These are phyloP conservation scores for Colletotrichum sp. DNA, from an alignment of 2,329 filamentous ascomycete species.

Conservation along the genomic window DNA sequence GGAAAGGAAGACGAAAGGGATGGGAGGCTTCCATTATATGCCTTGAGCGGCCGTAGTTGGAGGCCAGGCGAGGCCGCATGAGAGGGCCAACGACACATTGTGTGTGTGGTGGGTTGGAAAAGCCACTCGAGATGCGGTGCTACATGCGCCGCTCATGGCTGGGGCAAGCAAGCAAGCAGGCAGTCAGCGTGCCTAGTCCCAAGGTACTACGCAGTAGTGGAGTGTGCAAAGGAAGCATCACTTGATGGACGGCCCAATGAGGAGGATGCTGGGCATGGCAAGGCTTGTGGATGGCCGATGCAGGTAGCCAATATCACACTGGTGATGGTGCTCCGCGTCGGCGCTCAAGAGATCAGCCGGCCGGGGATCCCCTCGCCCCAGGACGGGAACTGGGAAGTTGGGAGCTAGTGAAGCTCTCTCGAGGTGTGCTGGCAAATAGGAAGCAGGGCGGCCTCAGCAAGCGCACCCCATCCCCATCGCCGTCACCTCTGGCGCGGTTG, in stretches of 20 bases:
- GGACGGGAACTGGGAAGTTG: background rate
- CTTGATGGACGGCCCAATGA: conserved; percentile 18
- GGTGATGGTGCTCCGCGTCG: conserved; percentile 14
- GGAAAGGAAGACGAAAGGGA: conserved; percentile 43
- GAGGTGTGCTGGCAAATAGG: conserved; percentile 12
- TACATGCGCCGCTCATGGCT: conserved; percentile 16
- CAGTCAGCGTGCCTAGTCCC: background rate
- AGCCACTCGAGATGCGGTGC: conserved; percentile 17
- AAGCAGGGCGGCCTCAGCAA: background rate
- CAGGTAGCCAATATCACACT: conserved; percentile 22
- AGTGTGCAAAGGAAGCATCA: conserved; percentile 11
- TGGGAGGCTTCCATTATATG: conserved; percentile 38
- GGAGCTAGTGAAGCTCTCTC: background rate
- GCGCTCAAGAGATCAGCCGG: conserved; percentile 11
- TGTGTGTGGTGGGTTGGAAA: background rate
- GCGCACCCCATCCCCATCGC: background rate
- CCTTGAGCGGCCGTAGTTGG: conserved; percentile 8
- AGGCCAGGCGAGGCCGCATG: conserved; percentile 10
- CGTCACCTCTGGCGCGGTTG: conserved; percentile 2
- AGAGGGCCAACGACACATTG: background rate
- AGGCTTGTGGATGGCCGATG: conserved; percentile 21
- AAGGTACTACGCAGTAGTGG: background rate
- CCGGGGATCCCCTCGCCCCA: conserved; percentile 10
- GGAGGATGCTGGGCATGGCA: background rate
- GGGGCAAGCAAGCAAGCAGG: background rate